These are phyloP conservation scores for Holtermanniella nyarrowii DNA, from an alignment of 768 basidiomycete species.

Conservation along the genomic window DNA sequence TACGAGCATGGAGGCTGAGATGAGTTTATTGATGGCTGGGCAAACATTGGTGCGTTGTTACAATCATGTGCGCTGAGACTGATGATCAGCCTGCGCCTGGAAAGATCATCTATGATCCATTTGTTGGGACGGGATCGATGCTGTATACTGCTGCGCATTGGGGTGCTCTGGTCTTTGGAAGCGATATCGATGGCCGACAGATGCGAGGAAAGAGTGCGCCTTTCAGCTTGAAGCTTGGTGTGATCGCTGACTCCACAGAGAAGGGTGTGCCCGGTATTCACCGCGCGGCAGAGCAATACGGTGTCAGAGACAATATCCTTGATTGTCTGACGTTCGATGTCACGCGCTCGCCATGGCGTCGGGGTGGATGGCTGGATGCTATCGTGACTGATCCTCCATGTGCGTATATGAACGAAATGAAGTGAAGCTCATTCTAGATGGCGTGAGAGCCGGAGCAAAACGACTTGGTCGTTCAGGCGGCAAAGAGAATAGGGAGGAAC, in stretches of 20 bases:
- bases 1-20: conserved; percentile 95
- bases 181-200: conserved; percentile 94
- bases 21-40: conserved; percentile 91
- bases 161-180: conserved; percentile 76
- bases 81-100: conserved; percentile 64
- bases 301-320: conserved; percentile 58
- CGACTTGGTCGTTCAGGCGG: conserved; percentile 30
- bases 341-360: conserved; percentile 79
- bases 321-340: conserved; percentile 88
- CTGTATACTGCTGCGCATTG: conserved; percentile 65
- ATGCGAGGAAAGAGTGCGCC: conserved; percentile 79
- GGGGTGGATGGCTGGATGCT: conserved; percentile 82
- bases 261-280: conserved; percentile 55
- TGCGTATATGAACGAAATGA: conserved; percentile 42
- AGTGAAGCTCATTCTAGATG: conserved; percentile 50
- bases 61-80: neutral
- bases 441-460: conserved; percentile 57
- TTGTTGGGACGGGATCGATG: conserved; percentile 69
- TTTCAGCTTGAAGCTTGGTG: neutral
- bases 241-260: conserved; percentile 4
- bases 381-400: conserved; percentile 92
- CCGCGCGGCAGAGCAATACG: conserved; percentile 75
- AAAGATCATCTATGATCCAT: conserved; percentile 88
- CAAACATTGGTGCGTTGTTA: conserved; percentile 61
- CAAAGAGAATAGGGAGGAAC: conserved; percentile 27